Percentiles rank a stretch among this genome's conserved stretches.
Evolutionary conservation across 768 basidiomycete species (phyloP).

Genomic region (Mycena floridula): DNA sequence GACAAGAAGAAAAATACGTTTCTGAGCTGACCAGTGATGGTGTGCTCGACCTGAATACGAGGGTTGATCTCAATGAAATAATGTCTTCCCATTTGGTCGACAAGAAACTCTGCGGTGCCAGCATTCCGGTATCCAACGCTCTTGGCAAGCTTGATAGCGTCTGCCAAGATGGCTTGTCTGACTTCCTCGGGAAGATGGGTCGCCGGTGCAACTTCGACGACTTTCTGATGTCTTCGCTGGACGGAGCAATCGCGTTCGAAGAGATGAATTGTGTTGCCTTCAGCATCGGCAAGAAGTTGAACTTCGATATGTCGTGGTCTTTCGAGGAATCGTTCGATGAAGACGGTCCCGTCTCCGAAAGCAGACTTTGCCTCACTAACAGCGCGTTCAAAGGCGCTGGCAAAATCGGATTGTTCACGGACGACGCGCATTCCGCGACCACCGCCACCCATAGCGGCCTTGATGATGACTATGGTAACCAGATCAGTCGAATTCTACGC

Average conservation of each 20-base stretch:
- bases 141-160: conserved; percentile 92
- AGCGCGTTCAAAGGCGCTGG: conserved; percentile 84
- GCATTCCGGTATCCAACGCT: conserved; percentile 95
- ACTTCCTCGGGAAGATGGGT: conserved; percentile 89
- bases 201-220: conserved; percentile 97
- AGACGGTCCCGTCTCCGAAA: conserved; percentile 98
- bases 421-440: conserved; percentile 99
- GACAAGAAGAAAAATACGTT: conserved; percentile 2
- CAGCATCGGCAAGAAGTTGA: conserved; percentile 85
- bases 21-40: conserved; percentile 75
- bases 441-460: conserved; percentile 98
- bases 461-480: conserved; percentile 80
- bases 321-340: conserved; percentile 97
- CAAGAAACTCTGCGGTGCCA: conserved; percentile 97
- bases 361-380: conserved; percentile 94
- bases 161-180: conserved; percentile 78
- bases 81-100: conserved; percentile 92
- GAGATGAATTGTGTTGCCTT: conserved; percentile 94
- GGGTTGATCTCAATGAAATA: conserved; percentile 99
- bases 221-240: conserved; percentile 96
- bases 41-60: conserved; percentile 99
- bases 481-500: not conserved
- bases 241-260: conserved; percentile 99
- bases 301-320: conserved; percentile 98
- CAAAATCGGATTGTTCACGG: conserved; percentile 87